A percentile compares a stretch with the other conserved stretches of the same genome.
Conservation (phyloP, 768 basidiomycete species). For the Podaxis sp. region DNA sequence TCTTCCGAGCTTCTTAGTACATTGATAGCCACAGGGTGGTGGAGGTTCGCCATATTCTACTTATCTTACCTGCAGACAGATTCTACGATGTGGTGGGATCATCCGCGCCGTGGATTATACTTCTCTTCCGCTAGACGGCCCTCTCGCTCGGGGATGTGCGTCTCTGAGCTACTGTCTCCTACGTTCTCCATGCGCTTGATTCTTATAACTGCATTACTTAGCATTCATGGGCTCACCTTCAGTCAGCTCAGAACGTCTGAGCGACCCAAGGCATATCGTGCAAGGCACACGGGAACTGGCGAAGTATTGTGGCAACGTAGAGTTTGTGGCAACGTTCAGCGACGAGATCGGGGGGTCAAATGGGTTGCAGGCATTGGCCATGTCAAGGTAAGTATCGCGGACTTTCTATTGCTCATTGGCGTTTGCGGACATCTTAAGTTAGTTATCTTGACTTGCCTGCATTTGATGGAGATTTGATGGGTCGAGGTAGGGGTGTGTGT, state of each 20-base stretch:
- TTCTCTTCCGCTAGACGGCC: conserved; percentile 39
- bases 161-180: neutral
- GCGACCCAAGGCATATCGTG: conserved; percentile 22
- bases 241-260: conserved; percentile 27
- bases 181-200: neutral
- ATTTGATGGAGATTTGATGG: conserved; percentile 47
- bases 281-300: conserved; percentile 26
- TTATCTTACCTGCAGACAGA: conserved; percentile 49
- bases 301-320: conserved; percentile 27
- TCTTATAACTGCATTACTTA: neutral
- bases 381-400: conserved; percentile 27
- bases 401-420: neutral
- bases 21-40: conserved; percentile 38
- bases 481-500: conserved; percentile 30
- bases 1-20: neutral
- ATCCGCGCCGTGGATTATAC: conserved; percentile 46
- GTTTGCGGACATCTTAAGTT: neutral
- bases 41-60: conserved; percentile 57
- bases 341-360: conserved; percentile 45
- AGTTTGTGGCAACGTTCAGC: conserved; percentile 30
- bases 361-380: conserved; percentile 36
- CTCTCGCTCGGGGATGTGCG: conserved; percentile 28
- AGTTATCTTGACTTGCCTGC: conserved; percentile 39
- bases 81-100: conserved; percentile 45
- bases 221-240: conserved; percentile 42